Base-by-base conservation (phyloP, 306 rosid genomes). In the Albizia julibrissin region DNA sequence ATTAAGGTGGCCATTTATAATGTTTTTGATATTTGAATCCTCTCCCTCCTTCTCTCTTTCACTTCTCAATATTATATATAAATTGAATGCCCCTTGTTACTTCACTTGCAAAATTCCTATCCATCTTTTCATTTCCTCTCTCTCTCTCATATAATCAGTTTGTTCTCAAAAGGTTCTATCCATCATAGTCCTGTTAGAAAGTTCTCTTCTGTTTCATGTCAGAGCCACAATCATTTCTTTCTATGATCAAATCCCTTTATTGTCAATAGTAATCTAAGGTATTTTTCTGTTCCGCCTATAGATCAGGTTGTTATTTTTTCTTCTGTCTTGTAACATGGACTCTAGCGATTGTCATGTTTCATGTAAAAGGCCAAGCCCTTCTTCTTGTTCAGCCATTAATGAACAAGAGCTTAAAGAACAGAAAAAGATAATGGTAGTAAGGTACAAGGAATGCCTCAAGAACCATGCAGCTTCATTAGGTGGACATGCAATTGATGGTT, bases 401-500 rank as follows among this genome's bases (percentile, higher is more conserved):
- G 78, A 72, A 22, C 78, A 80, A 44, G 83, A 80, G n/a, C 69
- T 27, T 33, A 72, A 19, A 65, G 62, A 26, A 18, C 82, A 84
- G 66, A 89, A 70, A 76, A 84, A 69, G 46, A n/a, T 77, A 4
- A 59, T 79, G 29, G 83, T 77, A 50, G 83, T 77, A 9, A 64
- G 81, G 43, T 89, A 87, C 80, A 85, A 59, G 76, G 90, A 89
- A 22, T 89, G 92, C 78, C 79, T 80, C 13, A 89, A 89, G 78
- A 89, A 89, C 90, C 92, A 89, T 89, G 92, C 92, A 83, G 92
- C 92, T 46, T 50, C 86, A 67, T 71, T 87, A 78, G 92, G 92
- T 47, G 92, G 90, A 76, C 85, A 85, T 87, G 89, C 92, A 34
- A 87, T 69, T 67, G 92, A 89, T 89, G 92, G 92, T 7, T 89